A percentile compares a stretch with the other conserved stretches of the same genome.
Evolutionary conservation across 139 green algal species (phyloP).

Genomic region (Coelastrella sp.): DNA sequence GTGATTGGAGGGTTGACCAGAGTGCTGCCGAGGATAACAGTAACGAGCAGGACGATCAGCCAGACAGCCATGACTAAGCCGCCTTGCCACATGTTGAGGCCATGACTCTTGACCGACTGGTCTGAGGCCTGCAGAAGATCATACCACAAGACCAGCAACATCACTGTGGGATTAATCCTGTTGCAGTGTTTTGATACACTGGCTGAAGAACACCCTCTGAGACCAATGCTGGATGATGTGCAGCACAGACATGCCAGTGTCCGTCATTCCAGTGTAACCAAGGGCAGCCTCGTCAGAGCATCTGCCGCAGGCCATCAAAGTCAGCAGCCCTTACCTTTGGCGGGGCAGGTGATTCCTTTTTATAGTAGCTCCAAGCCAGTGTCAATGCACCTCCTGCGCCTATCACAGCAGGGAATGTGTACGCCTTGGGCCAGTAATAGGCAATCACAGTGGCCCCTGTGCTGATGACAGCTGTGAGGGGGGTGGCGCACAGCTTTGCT

Average conservation of each 20-base stretch:
- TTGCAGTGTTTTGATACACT: background rate
- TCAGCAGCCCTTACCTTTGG: slow-evolving; percentile 16
- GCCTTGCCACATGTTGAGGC: slow-evolving; percentile 69
- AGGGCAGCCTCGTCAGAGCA: too few relatives aligned
- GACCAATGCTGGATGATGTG: too few relatives aligned
- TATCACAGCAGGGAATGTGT: slow-evolving; percentile 81
- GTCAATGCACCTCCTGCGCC: slow-evolving; percentile 77
- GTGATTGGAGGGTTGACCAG: slow-evolving; percentile 21
- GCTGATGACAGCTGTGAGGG: slow-evolving; percentile 54
- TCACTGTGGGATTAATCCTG: background rate
- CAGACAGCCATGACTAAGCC: slow-evolving; percentile 69
- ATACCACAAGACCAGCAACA: background rate
- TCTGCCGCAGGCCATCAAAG: too few relatives aligned
- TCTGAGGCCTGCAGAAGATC: slow-evolving; percentile 34
- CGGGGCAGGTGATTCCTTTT: slow-evolving; percentile 55
- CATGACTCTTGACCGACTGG: slow-evolving; percentile 68
- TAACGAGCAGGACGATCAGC: slow-evolving; percentile 66
- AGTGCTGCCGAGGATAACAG: slow-evolving; percentile 48
- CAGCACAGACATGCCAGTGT: too few relatives aligned
- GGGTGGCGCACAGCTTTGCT: slow-evolving; percentile 72
- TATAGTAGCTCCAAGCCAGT: slow-evolving; percentile 49
- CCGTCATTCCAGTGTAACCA: too few relatives aligned
- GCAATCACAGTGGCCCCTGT: slow-evolving; percentile 67
- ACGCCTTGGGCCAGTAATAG: slow-evolving; percentile 77
- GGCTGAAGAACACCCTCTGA: background rate